A percentile compares a stretch with the other conserved stretches of the same genome.
These are phyloP conservation scores for Lactarius sp. DNA, from an alignment of 768 basidiomycete species.

Conservation along the genomic window DNA sequence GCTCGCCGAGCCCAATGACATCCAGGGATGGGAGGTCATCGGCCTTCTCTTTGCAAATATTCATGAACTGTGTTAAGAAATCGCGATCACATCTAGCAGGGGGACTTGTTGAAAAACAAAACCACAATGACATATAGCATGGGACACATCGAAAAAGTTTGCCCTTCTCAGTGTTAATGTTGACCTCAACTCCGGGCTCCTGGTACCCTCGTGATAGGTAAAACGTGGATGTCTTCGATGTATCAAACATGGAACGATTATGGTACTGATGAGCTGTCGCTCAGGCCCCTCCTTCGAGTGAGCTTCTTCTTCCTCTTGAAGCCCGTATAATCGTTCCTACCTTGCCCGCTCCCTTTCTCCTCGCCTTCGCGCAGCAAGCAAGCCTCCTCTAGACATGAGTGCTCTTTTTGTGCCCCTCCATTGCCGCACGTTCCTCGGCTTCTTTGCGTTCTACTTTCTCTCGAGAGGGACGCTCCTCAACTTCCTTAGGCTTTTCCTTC, in stretches of 20 bases:
- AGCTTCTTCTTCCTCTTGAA: slow-evolving; percentile 28
- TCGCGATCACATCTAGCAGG: slow-evolving; percentile 83
- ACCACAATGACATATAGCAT: neutral
- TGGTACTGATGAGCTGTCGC: slow-evolving; percentile 38
- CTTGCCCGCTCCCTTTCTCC: slow-evolving; percentile 41
- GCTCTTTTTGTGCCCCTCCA: slow-evolving; percentile 26
- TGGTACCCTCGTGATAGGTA: slow-evolving; percentile 76
- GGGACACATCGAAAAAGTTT: slow-evolving; percentile 66
- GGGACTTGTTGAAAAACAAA: slow-evolving; percentile 6
- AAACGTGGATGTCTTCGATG: slow-evolving; percentile 80
- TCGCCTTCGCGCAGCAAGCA: slow-evolving; percentile 33
- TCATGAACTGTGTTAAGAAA: slow-evolving; percentile 96
- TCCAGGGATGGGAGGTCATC: slow-evolving; percentile 84
- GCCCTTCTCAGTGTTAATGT: slow-evolving; percentile 75
- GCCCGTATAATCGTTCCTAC: slow-evolving; percentile 31
- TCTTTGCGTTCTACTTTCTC: slow-evolving; percentile 40
- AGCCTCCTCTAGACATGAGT: slow-evolving; percentile 7
- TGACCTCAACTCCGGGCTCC: slow-evolving; percentile 78
- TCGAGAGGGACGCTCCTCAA: slow-evolving; percentile 33
- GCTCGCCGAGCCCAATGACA: slow-evolving; percentile 87
- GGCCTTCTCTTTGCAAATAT: slow-evolving; percentile 91
- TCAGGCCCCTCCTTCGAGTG: slow-evolving; percentile 30
- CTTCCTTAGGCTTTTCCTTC: slow-evolving; percentile 33
- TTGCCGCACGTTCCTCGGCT: slow-evolving; percentile 36
- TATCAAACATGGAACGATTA: slow-evolving; percentile 47